These are phyloP conservation scores for Penicillium vulpinum DNA, from an alignment of 2,329 filamentous ascomycete species.

Conservation along the genomic window DNA sequence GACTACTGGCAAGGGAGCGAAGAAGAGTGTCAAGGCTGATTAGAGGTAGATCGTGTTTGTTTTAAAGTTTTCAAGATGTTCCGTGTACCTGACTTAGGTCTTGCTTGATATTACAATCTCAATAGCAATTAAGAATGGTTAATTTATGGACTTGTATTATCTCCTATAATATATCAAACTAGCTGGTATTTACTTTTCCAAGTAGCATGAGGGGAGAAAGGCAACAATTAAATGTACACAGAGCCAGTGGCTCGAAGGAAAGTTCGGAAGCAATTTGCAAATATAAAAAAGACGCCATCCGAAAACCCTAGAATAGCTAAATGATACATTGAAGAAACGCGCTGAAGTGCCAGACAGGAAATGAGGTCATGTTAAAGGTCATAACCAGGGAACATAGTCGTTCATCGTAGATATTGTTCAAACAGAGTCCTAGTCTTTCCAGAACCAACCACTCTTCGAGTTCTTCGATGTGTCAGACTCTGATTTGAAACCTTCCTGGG, in stretches of 20 bases:
- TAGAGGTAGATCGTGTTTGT: slow-evolving; percentile 7
- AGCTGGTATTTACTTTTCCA: background rate
- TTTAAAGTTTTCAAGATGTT: background rate
- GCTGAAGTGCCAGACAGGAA: background rate
- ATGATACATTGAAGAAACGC: background rate
- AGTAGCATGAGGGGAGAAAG: background rate
- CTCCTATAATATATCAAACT: background rate
- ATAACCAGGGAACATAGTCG: background rate
- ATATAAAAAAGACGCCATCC: background rate
- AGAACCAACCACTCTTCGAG: slow-evolving; percentile 39
- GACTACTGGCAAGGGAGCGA: slow-evolving; percentile 34
- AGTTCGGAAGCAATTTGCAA: background rate
- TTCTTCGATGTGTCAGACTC: slow-evolving; percentile 13
- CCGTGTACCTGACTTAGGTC: background rate
- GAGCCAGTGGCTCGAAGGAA: background rate
- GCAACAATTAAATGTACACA: background rate
- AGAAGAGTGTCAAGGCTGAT: slow-evolving; percentile 40
- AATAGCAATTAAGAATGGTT: background rate
- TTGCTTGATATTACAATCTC: background rate
- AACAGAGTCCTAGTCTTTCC: slow-evolving; percentile 30
- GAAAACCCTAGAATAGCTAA: background rate
- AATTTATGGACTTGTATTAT: background rate
- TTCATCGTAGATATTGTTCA: background rate
- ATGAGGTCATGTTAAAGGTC: background rate
- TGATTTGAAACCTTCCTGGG: slow-evolving; percentile 17